Base-by-base conservation (phyloP, 2,329 filamentous ascomycete genomes). In the Neocucurbitaria cava region DNA sequence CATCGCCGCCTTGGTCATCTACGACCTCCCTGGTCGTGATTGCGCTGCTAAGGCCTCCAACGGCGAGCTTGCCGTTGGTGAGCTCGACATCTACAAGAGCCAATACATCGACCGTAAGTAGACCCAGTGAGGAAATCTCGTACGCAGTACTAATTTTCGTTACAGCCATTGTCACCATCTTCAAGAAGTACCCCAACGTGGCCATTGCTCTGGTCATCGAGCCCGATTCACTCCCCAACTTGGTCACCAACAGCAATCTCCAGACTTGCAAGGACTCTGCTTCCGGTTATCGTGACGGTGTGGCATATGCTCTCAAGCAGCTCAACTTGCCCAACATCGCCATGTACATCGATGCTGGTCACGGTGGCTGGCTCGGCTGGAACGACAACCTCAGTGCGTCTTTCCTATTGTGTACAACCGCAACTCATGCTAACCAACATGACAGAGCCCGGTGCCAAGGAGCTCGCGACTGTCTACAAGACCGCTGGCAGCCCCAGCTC, bases 341-440 rank as follows among this genome's bases (percentile, higher is more conserved):
- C 61, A 85, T 86, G 83, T 88, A 88, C 72, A 73, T 88, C 38
- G 86, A 89, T 65, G 85, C 85, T 20, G 86, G 85, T 60, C 86
- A 89, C 73, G 85, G 83, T 44, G 85, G 86, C 63, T 89, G 86
- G 86, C 79, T 88, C 46, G 86, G 86, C 70, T 88, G 85, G 85
- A 75, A 82, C 48, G 85, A 83, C 66, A 88, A 88, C 76, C 79
- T 86, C 47, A 70, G 71, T 56, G 66, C 31, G 67, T 68, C 11
- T 18, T 38, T 20, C 24, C 17, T 6, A 10, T 23, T 28, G 38
- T 17, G 28, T 35, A 17, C 17, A 20, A 10, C n/a, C 18, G n/a
- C n/a, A 2, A 11, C 38, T 18, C 33, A 23, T 20, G 46, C 51
- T 62, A 62, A 68, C 42, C 17, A 18, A 5, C 1, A 23, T 15